Percentiles rank a stretch among this genome's conserved stretches.
These are phyloP conservation scores for Alternaria consortialis DNA, from an alignment of 2,329 filamentous ascomycete species.

Conservation along the genomic window DNA sequence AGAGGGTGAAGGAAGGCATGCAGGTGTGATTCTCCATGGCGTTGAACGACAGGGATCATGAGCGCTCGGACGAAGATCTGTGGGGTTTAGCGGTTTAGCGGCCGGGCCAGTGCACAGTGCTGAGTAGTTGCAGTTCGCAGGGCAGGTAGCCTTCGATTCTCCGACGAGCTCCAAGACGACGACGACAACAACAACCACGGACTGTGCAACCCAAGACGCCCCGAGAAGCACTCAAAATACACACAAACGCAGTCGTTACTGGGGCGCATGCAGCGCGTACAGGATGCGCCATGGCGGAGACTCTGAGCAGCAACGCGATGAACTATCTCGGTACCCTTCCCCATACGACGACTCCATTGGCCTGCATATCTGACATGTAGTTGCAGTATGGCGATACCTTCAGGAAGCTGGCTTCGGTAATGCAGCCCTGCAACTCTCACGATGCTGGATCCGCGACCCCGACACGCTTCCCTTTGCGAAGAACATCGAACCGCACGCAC, in stretches of 20 bases:
- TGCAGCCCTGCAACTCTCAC: constrained; percentile 67
- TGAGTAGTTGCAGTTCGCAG: constrained; percentile 4
- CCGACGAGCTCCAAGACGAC: not conserved
- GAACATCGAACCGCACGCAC: constrained; percentile 65
- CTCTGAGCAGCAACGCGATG: constrained; percentile 68
- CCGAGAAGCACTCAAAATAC: not conserved
- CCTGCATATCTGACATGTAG: constrained; percentile 19
- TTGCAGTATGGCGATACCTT: constrained; percentile 67
- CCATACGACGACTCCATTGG: constrained; percentile 5
- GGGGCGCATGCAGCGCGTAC: constrained; percentile 21
- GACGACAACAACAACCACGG: not conserved
- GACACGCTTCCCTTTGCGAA: constrained; percentile 69
- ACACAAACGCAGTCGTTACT: not conserved
- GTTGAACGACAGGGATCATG: constrained; percentile 7
- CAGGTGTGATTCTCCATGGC: not conserved
- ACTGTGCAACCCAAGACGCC: constrained; percentile 8
- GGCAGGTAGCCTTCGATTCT: constrained; percentile 6
- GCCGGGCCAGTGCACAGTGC: not conserved
- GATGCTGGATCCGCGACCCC: constrained; percentile 70
- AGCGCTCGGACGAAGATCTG: constrained; percentile 15
- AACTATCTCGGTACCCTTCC: constrained; percentile 64
- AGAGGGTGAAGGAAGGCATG: not conserved
- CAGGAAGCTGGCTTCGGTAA: constrained; percentile 61
- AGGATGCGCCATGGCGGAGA: constrained; percentile 54
- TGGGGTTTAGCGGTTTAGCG: constrained; percentile 3